Base-by-base conservation (phyloP, 495 filamentous ascomycete genomes). In the Barbatosphaeria neglecta region DNA sequence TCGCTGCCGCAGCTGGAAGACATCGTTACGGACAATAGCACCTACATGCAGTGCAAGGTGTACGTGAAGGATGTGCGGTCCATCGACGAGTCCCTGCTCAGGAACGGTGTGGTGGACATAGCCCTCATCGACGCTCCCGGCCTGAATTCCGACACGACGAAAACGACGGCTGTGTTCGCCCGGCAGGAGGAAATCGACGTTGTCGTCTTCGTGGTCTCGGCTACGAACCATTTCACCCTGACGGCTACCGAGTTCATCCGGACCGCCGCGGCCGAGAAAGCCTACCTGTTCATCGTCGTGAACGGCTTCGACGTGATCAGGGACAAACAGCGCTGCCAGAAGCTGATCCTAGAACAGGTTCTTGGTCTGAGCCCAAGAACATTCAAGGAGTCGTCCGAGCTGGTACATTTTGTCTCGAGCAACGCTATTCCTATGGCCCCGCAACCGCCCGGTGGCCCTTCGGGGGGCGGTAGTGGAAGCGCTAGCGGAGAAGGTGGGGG, bases 161-260 rank as follows among this genome's bases (percentile, higher is more conserved):
- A 96, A 66, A 98, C 92, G 1, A 97, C 92, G 0, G 92, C 93
- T 7, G 82, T 96, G 10, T 98, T 97, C 64, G 92, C 92, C 22
- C 75, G 92, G 33, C 90, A 98, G 63, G 92, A 97, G 61, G 92
- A 98, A 64, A 97, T 98, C 48, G 92, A 98, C 63, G 92, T 98
- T 4, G 93, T 98, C 18, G 92, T 98, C 1, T 98, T 97, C 50
- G 92, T 98, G 20, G 93, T 98, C 10, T 94, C 87, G 25, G 92
- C 93, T 13, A 89, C 88, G 33, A 97, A 98, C 55, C 93, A 96
- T 62, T 97, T 98, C 62, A 98, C 92, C 2, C 77, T 89, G 41
- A 92, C 90, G 3, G 90, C 93, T 10, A 95, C 87, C 59, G 89
- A 98, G 51, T 98, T 98, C 59, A 95, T 98, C 50, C 80, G 86